Base-by-base conservation (phyloP, 2,329 filamentous ascomycete genomes). In the Podosphaera aphanis region DNA sequence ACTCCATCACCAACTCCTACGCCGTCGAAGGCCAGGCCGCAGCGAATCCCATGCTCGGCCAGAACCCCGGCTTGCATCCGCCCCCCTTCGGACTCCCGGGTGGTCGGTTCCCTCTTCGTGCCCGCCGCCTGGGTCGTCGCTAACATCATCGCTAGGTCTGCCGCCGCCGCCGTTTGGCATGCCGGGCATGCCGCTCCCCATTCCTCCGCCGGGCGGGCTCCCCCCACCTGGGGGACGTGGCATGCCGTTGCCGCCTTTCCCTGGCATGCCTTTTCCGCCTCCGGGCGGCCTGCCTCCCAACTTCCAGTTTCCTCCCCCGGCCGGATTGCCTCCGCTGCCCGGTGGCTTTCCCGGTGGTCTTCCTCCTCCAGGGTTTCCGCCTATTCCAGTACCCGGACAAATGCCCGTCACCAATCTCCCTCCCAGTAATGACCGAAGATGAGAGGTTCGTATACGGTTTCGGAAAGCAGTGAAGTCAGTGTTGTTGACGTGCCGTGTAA, bases 1-100 rank as follows among this genome's bases (percentile, higher is more conserved):
- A 98, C 66, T 88, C 81, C 56, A 98, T 98, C 64, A 95, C 90
- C 37, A 83, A 78, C 38, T 93, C 86, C 35, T 95, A 98, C 66
- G 83, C 83, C 52, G 85, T 84, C 55, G 90, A 93, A 66, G 90
- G 90, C 57, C 85, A 94, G 62, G 77, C 79, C 52, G 75, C 77
- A 58, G 75, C 76, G 50, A 94, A 93, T 62, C 86, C 82, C 44
- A 84, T 90, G 75, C 74, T 88, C 43, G 72, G 69, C 10, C 73
- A 77, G 57, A 77, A 77, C 63, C 75, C 77, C 39, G 74, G 74
- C 50, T 66, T 63, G 58, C 58, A 56, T 60, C 58, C 50, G 19
- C 56, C 56, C 36, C 54, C 62, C 10, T 57, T 59, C 40, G 43
- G 31, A 16, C 27, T 47, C 13, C 44, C 41, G 35, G 40, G 40